Conservation (phyloP, 371 early-diverging fungal genomes). For the Actinomortierella ambigua region DNA sequence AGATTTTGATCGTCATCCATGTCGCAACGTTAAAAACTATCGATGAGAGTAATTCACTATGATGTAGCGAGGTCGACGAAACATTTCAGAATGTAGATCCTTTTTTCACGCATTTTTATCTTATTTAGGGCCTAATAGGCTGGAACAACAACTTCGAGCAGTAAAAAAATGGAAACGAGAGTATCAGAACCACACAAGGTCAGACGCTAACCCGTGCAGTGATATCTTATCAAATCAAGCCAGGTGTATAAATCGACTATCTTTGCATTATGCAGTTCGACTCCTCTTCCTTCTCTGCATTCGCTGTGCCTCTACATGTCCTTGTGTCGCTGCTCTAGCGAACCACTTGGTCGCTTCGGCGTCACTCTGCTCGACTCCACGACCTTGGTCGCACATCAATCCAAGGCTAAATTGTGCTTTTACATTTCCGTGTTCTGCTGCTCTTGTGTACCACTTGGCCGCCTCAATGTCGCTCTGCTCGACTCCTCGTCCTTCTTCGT, state of each 20-base stretch:
- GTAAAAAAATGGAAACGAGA: too few relatives aligned
- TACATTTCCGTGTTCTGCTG: constrained; percentile 73
- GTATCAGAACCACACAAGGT: too few relatives aligned
- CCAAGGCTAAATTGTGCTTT: constrained; percentile 80
- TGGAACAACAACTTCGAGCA: too few relatives aligned
- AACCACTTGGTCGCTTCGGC: constrained; percentile 76
- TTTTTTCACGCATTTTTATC: too few relatives aligned
- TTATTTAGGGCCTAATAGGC: too few relatives aligned
- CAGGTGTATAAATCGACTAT: constrained; percentile 63
- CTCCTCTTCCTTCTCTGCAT: constrained; percentile 82
- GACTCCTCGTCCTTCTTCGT: constrained; percentile 85
- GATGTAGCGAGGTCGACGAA: too few relatives aligned
- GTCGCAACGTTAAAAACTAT: too few relatives aligned
- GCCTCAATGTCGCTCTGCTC: constrained; percentile 66
- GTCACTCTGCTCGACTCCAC: constrained; percentile 65
- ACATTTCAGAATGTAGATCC: too few relatives aligned
- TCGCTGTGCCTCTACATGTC: constrained; percentile 85
- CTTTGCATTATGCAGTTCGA: constrained; percentile 53
- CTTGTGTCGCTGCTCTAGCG: constrained; percentile 74
- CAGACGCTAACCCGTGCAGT: too few relatives aligned
- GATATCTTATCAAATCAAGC: too few relatives aligned
- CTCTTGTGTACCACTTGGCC: constrained; percentile 68
- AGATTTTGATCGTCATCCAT: too few relatives aligned
- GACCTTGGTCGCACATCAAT: constrained; percentile 80
- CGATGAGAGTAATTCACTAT: too few relatives aligned